Evolutionary conservation across 2,329 filamentous ascomycete species (phyloP), one percentile per base, ranked within the genome.

Genomic region (Pseudonectria buxi): DNA sequence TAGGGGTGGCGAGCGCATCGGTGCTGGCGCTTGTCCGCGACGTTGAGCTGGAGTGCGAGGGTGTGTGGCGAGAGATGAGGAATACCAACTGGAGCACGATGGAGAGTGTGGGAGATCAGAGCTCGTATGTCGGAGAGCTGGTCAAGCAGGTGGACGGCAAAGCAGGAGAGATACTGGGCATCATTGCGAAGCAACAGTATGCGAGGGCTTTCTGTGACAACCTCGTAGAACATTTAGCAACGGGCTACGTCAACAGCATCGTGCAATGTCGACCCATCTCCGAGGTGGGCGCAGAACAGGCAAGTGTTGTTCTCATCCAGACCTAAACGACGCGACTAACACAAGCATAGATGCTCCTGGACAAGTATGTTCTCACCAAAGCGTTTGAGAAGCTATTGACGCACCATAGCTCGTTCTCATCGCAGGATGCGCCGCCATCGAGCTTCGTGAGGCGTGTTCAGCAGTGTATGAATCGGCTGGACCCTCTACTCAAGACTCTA

Each of bases 11-110:
- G 3, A 90, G 86, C 54, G 83, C 88, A 10, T 83, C 87, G 4
- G 83, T 98, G 6, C 73, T 92, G 32, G 77, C 84, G 1, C 70
- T 98, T 30, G 89, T 96, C 5, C 81, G 85, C 41, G 82, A 81
- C 52, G 85, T 95, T 4, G 89, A 95, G 56, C 59, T 81, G 1
- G 83, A 83, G 34, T 83, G 88, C 50, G 90, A 96, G 46, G 77
- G 83, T 0, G 81, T 83, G 12, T 98, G 90, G 92, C 78, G 89
- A 37, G 92, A 96, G 65, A 98, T 98, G 92, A 83, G 82, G 44
- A 95, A 95, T 56, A 94, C 84, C 1, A 85, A 89, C 32, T 98
- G 92, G 92, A 85, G 82, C 59, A 88, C 84, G 45, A 85, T 98
- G 70, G 92, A 96, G 50, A 84, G 76, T 40, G 92, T 95, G 4